Conservation (phyloP, 768 basidiomycete species). For the Mycena vitilis region DNA sequence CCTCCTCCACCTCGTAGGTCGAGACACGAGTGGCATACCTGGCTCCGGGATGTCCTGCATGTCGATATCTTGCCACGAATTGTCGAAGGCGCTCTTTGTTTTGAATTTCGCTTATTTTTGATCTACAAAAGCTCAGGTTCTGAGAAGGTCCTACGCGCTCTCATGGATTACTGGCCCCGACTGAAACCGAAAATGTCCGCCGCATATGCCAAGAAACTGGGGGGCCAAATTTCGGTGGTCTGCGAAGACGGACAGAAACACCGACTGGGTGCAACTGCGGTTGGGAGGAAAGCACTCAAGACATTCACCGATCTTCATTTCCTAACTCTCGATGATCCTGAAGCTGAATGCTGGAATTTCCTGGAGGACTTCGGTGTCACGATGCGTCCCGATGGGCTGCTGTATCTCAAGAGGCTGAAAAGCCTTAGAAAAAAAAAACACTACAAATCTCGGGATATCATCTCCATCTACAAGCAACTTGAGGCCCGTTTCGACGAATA, state of each 20-base stretch:
- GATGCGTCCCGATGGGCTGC: conserved; percentile 3
- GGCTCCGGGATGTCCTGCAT: conserved; percentile 17
- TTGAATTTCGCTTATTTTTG: conserved; percentile 18
- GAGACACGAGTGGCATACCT: not conserved
- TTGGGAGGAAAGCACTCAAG: not conserved
- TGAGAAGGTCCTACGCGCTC: conserved; percentile 5
- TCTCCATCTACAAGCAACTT: conserved; percentile 20
- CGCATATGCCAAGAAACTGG: not conserved
- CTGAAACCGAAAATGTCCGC: not conserved
- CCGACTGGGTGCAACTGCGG: conserved; percentile 9
- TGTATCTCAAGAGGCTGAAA: conserved; percentile 20
- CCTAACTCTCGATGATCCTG: conserved; percentile 9
- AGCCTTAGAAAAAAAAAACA: not conserved
- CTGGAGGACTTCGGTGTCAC: conserved; percentile 17
- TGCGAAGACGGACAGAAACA: conserved; percentile 1
- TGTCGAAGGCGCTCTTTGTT: conserved; percentile 9
- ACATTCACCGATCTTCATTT: conserved; percentile 20
- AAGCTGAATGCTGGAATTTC: conserved; percentile 19
- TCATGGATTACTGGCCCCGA: conserved; percentile 24
- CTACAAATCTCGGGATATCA: not conserved
- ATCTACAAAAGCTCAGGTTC: not conserved
- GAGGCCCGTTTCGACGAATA: conserved; percentile 23
- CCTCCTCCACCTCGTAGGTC: not conserved
- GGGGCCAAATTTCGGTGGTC: not conserved
- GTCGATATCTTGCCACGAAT: conserved; percentile 26